Conservation (phyloP, 176 grass and related monocot genomes). For the Oryza coarctata region DNA sequence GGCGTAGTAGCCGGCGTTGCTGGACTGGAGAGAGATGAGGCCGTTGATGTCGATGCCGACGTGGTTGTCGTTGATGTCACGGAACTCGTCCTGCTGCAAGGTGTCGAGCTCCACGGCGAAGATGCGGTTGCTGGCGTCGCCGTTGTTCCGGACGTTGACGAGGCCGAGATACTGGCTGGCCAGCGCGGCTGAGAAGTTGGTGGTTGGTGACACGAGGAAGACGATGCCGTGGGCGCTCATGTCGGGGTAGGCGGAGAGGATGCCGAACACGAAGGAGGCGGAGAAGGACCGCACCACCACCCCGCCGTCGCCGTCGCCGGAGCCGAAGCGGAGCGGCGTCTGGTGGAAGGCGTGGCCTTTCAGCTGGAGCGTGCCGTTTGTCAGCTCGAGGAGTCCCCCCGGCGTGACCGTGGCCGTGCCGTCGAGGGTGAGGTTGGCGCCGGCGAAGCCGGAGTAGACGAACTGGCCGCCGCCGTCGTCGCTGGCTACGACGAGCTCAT, state of each 20-base stretch:
- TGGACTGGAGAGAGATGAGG: slow-evolving; percentile 34
- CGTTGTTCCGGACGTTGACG: slow-evolving; percentile 34
- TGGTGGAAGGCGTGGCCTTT: slow-evolving; percentile 40
- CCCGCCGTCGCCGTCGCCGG: too few species aligned
- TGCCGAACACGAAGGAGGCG: slow-evolving; percentile 29
- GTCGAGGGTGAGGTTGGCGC: slow-evolving; percentile 38
- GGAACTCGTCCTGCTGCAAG: slow-evolving; percentile 40
- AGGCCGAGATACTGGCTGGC: slow-evolving; percentile 49
- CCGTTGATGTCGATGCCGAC: slow-evolving; percentile 59
- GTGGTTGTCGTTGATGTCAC: slow-evolving; percentile 53
- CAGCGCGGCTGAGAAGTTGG: slow-evolving; percentile 32
- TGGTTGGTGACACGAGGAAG: slow-evolving; percentile 42
- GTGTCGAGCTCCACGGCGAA: slow-evolving; percentile 65
- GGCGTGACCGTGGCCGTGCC: slow-evolving; percentile 15
- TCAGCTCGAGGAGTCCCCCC: slow-evolving; percentile 28
- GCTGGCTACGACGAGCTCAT: background rate
- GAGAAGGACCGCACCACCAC: slow-evolving; percentile 32
- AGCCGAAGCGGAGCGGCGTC: background rate
- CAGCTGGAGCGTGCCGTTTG: background rate
- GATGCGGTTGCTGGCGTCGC: slow-evolving; percentile 36
- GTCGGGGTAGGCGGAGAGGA: slow-evolving; percentile 14
- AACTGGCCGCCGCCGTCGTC: background rate
- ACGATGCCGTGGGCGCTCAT: slow-evolving; percentile 36
- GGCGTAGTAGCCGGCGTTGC: slow-evolving; percentile 40
- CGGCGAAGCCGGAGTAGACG: slow-evolving; percentile 28